Evolutionary conservation across 345 rosid species (phyloP).

Genomic region (Salix arbutifolia): DNA sequence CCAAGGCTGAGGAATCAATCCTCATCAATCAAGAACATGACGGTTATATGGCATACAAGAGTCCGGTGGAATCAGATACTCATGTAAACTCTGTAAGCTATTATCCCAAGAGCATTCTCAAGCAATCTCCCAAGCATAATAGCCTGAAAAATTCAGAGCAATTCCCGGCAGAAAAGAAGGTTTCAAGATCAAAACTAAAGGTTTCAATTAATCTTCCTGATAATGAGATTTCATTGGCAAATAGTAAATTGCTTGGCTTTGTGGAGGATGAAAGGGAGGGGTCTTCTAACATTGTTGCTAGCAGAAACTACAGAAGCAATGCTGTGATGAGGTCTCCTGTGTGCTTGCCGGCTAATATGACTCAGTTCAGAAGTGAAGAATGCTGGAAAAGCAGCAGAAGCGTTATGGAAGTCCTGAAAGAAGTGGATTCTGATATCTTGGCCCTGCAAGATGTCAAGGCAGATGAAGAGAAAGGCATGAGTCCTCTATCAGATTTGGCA

Average conservation of each 20-base stretch:
- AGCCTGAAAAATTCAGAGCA: conserved; percentile 18
- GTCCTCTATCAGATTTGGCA: conserved; percentile 84
- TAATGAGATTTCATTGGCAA: conserved; percentile 82
- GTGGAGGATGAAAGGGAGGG: conserved; percentile 37
- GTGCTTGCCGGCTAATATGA: conserved; percentile 61
- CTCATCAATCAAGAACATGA: conserved; percentile 24
- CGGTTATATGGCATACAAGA: conserved; percentile 16
- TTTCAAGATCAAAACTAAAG: conserved; percentile 44
- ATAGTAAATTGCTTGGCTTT: conserved; percentile 42
- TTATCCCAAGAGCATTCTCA: conserved; percentile 67
- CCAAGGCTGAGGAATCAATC: conserved; percentile 37
- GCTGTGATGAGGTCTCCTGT: conserved; percentile 79
- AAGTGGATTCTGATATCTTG: conserved; percentile 73
- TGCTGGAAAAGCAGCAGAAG: conserved; percentile 52
- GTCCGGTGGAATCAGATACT: conserved; percentile 21
- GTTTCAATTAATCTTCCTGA: conserved; percentile 91
- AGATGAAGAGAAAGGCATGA: conserved; percentile 77
- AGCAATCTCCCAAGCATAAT: conserved; percentile 71
- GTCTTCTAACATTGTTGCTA: conserved; percentile 29
- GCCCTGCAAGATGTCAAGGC: conserved; percentile 93
- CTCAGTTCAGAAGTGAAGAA: conserved; percentile 42
- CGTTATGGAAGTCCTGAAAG: conserved; percentile 71
- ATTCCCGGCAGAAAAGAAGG: conserved; percentile 27
- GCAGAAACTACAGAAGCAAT: conserved; percentile 45
- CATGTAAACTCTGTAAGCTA: conserved; percentile 12